Percentiles rank a stretch among this genome's conserved stretches.
phyloP scores from a whole-genome alignment of 345 rosid genomes.

The Nephelium lappaceum region DNA sequence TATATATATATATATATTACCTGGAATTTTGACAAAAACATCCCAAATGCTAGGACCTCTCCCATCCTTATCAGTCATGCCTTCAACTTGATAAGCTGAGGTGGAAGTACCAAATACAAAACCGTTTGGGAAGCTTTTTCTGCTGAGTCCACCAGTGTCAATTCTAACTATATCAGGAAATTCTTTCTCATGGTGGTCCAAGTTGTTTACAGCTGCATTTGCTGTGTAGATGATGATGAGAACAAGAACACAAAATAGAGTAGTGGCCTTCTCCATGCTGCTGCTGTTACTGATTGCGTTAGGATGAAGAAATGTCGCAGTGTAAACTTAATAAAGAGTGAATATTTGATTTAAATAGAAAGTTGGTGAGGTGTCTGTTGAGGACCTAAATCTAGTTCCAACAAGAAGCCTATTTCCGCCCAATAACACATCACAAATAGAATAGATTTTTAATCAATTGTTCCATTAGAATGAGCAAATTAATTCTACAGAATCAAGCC shows the following conservation, averaged over 20 bases:
- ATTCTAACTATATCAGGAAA: slow-evolving; percentile 1
- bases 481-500: too few relatives aligned
- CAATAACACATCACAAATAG: too few relatives aligned
- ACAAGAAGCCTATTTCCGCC: too few relatives aligned
- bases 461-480: too few relatives aligned
- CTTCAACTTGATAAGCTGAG: slow-evolving; percentile 65
- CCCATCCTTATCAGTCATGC: slow-evolving; percentile 60
- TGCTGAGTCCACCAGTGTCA: slow-evolving; percentile 49
- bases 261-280: too few relatives aligned
- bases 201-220: neutral
- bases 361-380: too few relatives aligned
- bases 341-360: too few relatives aligned
- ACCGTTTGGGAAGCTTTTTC: slow-evolving; percentile 48
- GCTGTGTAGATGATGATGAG: neutral
- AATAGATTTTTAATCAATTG: too few relatives aligned
- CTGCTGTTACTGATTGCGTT: too few relatives aligned
- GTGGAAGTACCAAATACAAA: slow-evolving; percentile 56
- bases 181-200: neutral
- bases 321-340: too few relatives aligned
- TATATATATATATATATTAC: slow-evolving; percentile 14
- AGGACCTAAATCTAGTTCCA: too few relatives aligned
- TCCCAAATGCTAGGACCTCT: slow-evolving; percentile 77
- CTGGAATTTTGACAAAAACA: slow-evolving; percentile 47
- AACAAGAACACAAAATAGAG: neutral
- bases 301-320: too few relatives aligned